Evolutionary conservation across 257 asterid species (phyloP), one percentile per base, ranked within the genome.

Genomic region (Solanum bulbocastanum): DNA sequence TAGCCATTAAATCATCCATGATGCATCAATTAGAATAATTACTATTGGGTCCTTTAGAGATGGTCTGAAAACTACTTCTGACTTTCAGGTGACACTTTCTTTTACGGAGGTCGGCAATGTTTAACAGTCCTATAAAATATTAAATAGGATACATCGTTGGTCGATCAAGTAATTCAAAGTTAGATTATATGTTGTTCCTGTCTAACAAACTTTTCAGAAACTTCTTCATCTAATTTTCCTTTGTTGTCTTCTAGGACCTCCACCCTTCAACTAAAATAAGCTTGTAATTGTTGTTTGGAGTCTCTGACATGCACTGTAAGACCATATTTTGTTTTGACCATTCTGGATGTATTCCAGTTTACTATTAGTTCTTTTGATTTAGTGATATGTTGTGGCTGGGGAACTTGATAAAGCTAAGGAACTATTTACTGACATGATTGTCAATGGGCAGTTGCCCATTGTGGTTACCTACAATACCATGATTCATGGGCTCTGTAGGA

Each of bases 391-490:
- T 60, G 98, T 91, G 87, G 93, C 98, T 1, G 95, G 96, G 32
- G 93, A 92, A 89, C 58, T 62, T 44, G 52, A 1, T 12, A 44
- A 44, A 44, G 2, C 52, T 44, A 90, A 88, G 76, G 93, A 87
- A 90, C 73, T 96, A 86, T 97, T 95, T 88, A 42, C 86, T 40
- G 97, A 91, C 88, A 97, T 96, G 98, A 90, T 88, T 42, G 84
- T 85, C 65, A 91, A 89, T 35, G 98, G 98, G 13, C 95, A 95
- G 36, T 89, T 96, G 90, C 99, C 98, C 22, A 97, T 96, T 88
- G 98, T 93, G 82, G 94, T 93, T 91, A 96, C 99, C 5, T 95
- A 96, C 90, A 96, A 96, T 89, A 93, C 99, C 76, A 97, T 96
- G 98, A 96, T 96, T 73, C 94, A 96, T 1, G 99, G 98, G 60